Percentiles rank a stretch among this genome's conserved stretches.
Evolutionary conservation across 2,329 filamentous ascomycete species (phyloP).

Genomic region (Capronia coronata): DNA sequence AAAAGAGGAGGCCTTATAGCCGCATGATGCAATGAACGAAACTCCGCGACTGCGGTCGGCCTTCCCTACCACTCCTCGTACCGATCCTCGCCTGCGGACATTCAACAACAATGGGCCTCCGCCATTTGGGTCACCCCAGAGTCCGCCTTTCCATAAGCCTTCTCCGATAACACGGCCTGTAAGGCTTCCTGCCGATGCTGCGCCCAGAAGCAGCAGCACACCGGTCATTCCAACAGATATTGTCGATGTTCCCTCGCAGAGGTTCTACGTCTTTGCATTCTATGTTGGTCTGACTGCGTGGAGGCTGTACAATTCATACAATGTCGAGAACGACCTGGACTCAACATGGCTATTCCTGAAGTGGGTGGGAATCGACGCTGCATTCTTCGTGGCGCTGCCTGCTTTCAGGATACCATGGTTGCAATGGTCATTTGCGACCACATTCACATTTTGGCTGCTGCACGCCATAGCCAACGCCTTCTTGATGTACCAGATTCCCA

Average conservation of each 20-base stretch:
- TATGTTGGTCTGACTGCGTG: conserved; percentile 72
- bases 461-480: conserved; percentile 73
- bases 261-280: conserved; percentile 75
- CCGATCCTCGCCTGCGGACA: conserved; percentile 15
- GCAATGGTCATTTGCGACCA: conserved; percentile 73
- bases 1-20: conserved; percentile 10
- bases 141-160: conserved; percentile 15
- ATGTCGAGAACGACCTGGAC: conserved; percentile 71
- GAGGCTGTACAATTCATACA: conserved; percentile 80
- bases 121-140: conserved; percentile 15
- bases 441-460: conserved; percentile 61
- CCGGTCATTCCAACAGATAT: conserved; percentile 76
- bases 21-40: conserved; percentile 67
- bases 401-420: conserved; percentile 91
- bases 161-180: conserved; percentile 24
- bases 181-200: conserved; percentile 15
- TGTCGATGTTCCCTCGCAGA: conserved; percentile 84
- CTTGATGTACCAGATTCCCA: conserved; percentile 85
- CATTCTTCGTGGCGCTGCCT: conserved; percentile 81
- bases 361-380: conserved; percentile 81
- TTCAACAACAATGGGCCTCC: conserved; percentile 13
- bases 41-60: conserved; percentile 78
- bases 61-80: conserved; percentile 66
- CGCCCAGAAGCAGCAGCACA: conserved; percentile 22
- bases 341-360: conserved; percentile 91